Evolutionary conservation across 495 filamentous ascomycete genomes (phyloP), one percentile per base, ranked within the genome.

Genomic region (Xylaria castorea): DNA sequence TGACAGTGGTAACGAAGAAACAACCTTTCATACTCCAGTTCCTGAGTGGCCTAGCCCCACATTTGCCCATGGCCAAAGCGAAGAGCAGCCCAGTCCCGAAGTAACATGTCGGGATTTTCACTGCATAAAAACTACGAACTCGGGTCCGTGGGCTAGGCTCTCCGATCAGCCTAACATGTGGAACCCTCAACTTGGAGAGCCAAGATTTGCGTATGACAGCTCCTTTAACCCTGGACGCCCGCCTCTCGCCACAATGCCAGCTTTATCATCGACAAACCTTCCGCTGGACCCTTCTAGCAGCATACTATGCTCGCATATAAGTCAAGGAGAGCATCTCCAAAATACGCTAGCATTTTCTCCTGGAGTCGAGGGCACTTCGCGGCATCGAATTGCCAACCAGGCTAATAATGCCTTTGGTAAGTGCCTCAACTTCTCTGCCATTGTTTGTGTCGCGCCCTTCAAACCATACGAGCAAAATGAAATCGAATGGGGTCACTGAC

Each of bases 1-100:
- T 25, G 64, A 51, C 11, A 53, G 46, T 53, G 46, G 46, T n/a
- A 66, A 66, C 18, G 64, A 51, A 16, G 64, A 46, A 16, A 30
- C 9, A 0, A 25, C 30, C 0, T 66, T 36, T n/a, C 34, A 36
- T 32, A n/a, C 64, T 40, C 6, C 64, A 2, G 11, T 66, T 53
- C 3, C 27, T 2, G 18, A 16, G 20, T 22, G 14, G 18, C 30
- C 2, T 38, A 8, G 6, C 27, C 32, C 46, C 27, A 22, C 46
- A 50, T 30, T 27, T 30, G 6, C 50, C 9, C 8, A 22, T 14
- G 30, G 46, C 16, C 46, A 38, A n/a, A 25, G 18, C 25, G 34
- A 20, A 65, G 62, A 65, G 5, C 44, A 30, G 30, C n/a, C 1
- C 20, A 66, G 9, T 9, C 44, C n/a, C 2, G 46, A 38, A 46